phyloP scores from a whole-genome alignment of 116 monocot species.

The Posidonia oceanica region DNA sequence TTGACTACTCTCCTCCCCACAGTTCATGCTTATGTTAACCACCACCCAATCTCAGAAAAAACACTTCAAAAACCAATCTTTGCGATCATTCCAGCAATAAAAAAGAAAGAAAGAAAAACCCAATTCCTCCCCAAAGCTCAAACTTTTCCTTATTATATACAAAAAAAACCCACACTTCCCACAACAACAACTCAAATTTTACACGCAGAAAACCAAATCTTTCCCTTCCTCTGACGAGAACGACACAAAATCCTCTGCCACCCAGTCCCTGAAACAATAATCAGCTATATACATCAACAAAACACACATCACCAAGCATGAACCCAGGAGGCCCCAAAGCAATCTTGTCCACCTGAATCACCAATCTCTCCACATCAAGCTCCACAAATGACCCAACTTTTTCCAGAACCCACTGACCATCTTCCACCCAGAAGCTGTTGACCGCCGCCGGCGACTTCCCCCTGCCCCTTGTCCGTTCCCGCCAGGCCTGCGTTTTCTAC shows the following conservation, averaged over 20 bases:
- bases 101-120: not conserved
- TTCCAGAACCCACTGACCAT: not conserved
- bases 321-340: no score
- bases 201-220: not conserved
- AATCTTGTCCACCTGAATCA: no score
- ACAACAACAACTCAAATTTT: not conserved
- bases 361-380: not conserved
- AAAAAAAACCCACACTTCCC: not conserved
- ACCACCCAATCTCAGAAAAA: not conserved
- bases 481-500: not conserved
- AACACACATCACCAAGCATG: not conserved
- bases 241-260: no score
- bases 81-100: not conserved
- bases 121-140: not conserved
- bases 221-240: not conserved
- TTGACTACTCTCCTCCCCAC: slow-evolving; percentile 1
- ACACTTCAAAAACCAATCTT: not conserved
- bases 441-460: not conserved
- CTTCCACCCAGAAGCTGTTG: no score
- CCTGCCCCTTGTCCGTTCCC: not conserved
- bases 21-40: not conserved
- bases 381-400: not conserved
- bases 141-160: not conserved
- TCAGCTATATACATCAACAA: not conserved
- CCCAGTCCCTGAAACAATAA: not conserved